These are phyloP conservation scores for Pyrus communis DNA, from an alignment of 306 rosid genomes.

Conservation along the genomic window DNA sequence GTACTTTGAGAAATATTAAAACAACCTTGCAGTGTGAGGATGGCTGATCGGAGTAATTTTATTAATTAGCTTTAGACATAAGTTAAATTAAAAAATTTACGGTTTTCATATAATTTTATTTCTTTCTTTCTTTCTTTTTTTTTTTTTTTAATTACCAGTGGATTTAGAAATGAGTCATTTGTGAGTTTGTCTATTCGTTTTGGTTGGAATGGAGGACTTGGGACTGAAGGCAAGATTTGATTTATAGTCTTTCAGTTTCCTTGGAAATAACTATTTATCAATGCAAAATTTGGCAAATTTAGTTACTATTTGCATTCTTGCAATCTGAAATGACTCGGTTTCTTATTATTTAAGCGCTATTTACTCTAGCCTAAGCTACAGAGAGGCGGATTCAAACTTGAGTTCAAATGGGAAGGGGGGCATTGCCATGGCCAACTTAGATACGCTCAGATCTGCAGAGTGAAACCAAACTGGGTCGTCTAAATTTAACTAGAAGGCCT, in stretches of 20 bases:
- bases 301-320: not conserved
- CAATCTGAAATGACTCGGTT: not conserved
- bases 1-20: conserved; percentile 72
- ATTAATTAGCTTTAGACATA: conserved; percentile 20
- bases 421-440: too few species aligned
- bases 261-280: conserved; percentile 7
- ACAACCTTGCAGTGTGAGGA: conserved; percentile 90
- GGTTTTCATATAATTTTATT: not conserved
- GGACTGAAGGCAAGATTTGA: conserved; percentile 5
- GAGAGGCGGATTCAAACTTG: not conserved
- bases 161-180: conserved; percentile 21
- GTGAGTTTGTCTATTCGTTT: conserved; percentile 33
- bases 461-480: too few species aligned
- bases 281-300: not conserved
- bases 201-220: conserved; percentile 19
- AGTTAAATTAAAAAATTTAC: conserved; percentile 17
- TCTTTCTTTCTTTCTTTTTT: not conserved
- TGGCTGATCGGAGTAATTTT: conserved; percentile 27
- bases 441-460: not conserved
- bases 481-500: not conserved
- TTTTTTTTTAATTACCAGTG: conserved; percentile 11
- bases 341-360: too few species aligned
- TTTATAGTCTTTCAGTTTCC: not conserved
- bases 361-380: too few species aligned
- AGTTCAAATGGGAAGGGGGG: not conserved